A percentile compares a stretch with the other conserved stretches of the same genome.
Evolutionary conservation across 106 monocot genomes (phyloP).

Genomic region (Dioscorea dumetorum): DNA sequence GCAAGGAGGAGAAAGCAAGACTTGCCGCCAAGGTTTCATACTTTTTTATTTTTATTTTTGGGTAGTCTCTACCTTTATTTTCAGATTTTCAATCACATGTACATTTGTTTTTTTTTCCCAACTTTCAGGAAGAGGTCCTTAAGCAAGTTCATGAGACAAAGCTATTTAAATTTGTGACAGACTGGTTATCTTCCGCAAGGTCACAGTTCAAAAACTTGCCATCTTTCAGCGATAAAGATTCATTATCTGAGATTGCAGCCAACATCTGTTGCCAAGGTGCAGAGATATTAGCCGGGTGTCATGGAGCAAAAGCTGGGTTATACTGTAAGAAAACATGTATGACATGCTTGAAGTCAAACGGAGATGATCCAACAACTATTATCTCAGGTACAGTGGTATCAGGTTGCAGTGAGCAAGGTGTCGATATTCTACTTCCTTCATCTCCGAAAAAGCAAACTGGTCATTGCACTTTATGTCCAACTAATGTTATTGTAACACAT

Average conservation of each 20-base stretch:
- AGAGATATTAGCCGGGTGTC: constrained; percentile 37
- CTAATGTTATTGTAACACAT: constrained; percentile 28
- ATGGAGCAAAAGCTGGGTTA: constrained; percentile 16
- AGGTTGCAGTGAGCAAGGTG: constrained; percentile 49
- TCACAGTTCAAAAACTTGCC: constrained; percentile 24
- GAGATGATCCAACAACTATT: constrained; percentile 33
- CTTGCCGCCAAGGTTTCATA: constrained; percentile 64
- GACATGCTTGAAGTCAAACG: constrained; percentile 33
- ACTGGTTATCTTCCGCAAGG: constrained; percentile 33
- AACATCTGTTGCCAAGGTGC: constrained; percentile 78
- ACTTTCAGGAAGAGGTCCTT: constrained; percentile 66
- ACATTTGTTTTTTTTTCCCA: background rate
- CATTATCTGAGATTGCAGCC: constrained; percentile 60
- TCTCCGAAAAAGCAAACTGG: constrained; percentile 20
- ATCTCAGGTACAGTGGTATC: constrained; percentile 65
- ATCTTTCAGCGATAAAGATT: constrained; percentile 19
- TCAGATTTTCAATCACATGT: background rate
- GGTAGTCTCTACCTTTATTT: background rate
- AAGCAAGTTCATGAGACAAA: constrained; percentile 63
- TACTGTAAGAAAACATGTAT: constrained; percentile 62
- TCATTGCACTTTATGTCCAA: constrained; percentile 17
- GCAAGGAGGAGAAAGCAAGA: constrained; percentile 77
- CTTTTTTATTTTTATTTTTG: background rate
- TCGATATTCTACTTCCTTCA: constrained; percentile 69
- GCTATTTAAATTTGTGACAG: constrained; percentile 53